Base-by-base conservation (phyloP, 2,329 filamentous ascomycete species). In the Pezicula radicicola region DNA sequence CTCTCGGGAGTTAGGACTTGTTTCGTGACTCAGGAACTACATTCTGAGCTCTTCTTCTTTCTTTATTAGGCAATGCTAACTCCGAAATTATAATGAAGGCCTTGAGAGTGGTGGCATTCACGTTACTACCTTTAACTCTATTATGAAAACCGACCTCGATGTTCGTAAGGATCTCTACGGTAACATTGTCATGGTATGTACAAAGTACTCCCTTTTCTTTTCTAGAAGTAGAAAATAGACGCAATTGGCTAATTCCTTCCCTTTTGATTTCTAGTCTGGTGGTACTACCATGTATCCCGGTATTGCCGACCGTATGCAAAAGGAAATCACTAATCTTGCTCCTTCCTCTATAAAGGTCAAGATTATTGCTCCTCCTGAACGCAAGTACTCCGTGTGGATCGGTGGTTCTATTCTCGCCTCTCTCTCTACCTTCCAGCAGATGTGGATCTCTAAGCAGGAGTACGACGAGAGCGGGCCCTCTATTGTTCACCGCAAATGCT, bases 381-480 rank as follows among this genome's bases (percentile, higher is more conserved):
- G 94, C 80, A 99, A 99, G 87, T 99, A 99, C 91, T 97, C 94
- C 62, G 94, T 99, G 84, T 99, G 94, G 94, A 99, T 99, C 76
- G 94, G 94, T 94, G 94, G 94, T 86, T 99, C 94, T 77, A 99
- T 99, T 81, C 81, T 99, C 72, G 94, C 94, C 68, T 99, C 94
- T 62, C 89, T 99, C 70, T 99, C 94, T 67, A 99, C 94, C 78
- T 99, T 99, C 93, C 94, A 99, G 85, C 94, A 99, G 83, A 99
- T 99, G 94, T 99, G 94, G 94, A 97, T 99, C 87, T 99, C 94
- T 70, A 99, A 99, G 91, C 94, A 99, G 7, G 93, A 97, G 85
- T 97, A 97, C 87, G 94, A 99, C 83, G 94, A 97, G 91, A 94
- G 88, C 77, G 93, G 93, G 80, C 94, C 93, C 70, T 97, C 92